Conservation (phyloP, 2,329 filamentous ascomycete species). For the Ascochyta koolunga region DNA sequence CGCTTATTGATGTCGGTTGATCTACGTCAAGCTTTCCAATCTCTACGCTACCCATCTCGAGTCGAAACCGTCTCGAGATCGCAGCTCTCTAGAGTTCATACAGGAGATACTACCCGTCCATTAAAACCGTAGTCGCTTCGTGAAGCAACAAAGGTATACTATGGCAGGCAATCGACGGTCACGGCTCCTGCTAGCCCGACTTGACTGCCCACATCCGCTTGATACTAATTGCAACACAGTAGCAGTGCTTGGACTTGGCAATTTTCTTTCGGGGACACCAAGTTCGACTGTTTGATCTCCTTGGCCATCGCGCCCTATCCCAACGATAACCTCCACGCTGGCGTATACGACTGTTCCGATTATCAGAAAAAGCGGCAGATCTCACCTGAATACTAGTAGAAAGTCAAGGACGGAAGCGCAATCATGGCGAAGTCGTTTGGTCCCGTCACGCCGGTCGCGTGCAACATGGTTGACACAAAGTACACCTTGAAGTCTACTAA, state of each 20-base stretch:
- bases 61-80: constrained; percentile 63
- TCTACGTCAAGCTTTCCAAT: constrained; percentile 60
- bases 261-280: constrained; percentile 27
- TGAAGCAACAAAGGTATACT: constrained; percentile 46
- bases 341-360: constrained; percentile 48
- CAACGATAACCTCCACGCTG: constrained; percentile 48
- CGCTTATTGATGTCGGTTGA: constrained; percentile 64
- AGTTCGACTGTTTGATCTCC: constrained; percentile 43
- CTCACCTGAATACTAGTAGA: constrained; percentile 55
- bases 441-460: constrained; percentile 35
- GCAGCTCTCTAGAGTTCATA: constrained; percentile 62
- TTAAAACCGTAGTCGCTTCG: constrained; percentile 47
- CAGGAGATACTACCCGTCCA: constrained; percentile 58
- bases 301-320: constrained; percentile 31
- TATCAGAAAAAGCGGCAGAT: constrained; percentile 55
- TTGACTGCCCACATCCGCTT: constrained; percentile 29
- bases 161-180: constrained; percentile 44
- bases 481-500: constrained; percentile 48
- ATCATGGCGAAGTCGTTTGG: constrained; percentile 54
- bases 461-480: constrained; percentile 44
- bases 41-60: constrained; percentile 62
- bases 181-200: constrained; percentile 38
- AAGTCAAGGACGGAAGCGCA: constrained; percentile 46
- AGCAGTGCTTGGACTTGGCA: constrained; percentile 44
- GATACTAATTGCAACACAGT: constrained; percentile 44